Conservation (phyloP, 2,329 filamentous ascomycete species). For the Calonectria leucothoes region DNA sequence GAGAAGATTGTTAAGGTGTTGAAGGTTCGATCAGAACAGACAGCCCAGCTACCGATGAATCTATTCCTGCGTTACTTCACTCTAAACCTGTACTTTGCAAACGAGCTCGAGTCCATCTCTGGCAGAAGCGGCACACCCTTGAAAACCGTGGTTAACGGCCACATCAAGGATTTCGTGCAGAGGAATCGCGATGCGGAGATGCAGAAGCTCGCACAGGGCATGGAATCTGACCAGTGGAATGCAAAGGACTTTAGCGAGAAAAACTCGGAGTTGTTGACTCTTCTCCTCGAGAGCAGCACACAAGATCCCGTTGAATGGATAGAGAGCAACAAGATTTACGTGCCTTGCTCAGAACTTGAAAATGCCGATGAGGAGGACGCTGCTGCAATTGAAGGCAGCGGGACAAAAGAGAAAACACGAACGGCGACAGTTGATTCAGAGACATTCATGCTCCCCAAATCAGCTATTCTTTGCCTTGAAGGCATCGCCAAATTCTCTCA, state of each 20-base stretch:
- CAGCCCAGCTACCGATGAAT: slow-evolving; percentile 72
- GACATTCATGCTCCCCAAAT: slow-evolving; percentile 86
- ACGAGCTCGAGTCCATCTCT: slow-evolving; percentile 87
- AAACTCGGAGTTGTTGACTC: slow-evolving; percentile 69
- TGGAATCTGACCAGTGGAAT: slow-evolving; percentile 86
- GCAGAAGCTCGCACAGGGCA: slow-evolving; percentile 78
- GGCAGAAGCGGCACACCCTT: slow-evolving; percentile 80
- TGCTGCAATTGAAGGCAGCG: slow-evolving; percentile 57
- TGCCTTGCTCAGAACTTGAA: slow-evolving; percentile 56
- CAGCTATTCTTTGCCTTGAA: slow-evolving; percentile 82
- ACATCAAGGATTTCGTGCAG: slow-evolving; percentile 84
- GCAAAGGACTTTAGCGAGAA: slow-evolving; percentile 78
- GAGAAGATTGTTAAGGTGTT: slow-evolving; percentile 81
- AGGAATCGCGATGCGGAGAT: slow-evolving; percentile 78
- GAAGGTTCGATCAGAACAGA: slow-evolving; percentile 81
- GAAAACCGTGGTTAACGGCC: slow-evolving; percentile 83
- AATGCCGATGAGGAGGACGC: slow-evolving; percentile 47
- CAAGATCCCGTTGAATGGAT: slow-evolving; percentile 77
- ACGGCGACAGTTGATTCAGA: slow-evolving; percentile 86
- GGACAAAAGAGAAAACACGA: slow-evolving; percentile 72
- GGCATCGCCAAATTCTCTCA: slow-evolving; percentile 87
- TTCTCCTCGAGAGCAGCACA: slow-evolving; percentile 77
- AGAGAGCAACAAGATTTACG: slow-evolving; percentile 69
- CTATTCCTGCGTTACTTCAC: slow-evolving; percentile 86
- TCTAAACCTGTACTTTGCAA: slow-evolving; percentile 84